These are phyloP conservation scores for Psilocybe subaeruginosa DNA, from an alignment of 768 basidiomycete species.

Conservation along the genomic window DNA sequence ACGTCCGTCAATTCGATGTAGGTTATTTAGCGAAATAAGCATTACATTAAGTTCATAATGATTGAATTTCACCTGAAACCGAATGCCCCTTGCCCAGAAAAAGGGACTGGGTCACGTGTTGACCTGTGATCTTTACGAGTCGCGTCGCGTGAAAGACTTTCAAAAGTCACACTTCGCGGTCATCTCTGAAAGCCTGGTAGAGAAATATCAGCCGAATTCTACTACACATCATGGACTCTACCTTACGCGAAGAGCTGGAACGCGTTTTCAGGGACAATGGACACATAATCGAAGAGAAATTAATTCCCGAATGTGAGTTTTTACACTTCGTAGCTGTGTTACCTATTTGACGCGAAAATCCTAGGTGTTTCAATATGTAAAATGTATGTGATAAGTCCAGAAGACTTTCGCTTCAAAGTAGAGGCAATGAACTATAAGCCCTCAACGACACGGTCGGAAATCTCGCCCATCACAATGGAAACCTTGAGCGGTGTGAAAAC, in stretches of 20 bases:
- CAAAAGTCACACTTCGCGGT: neutral
- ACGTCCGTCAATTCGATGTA: constrained; percentile 15
- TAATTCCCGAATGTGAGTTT: constrained; percentile 56
- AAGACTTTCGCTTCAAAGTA: constrained; percentile 67
- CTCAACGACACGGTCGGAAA: constrained; percentile 37
- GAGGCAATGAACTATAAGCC: constrained; percentile 55
- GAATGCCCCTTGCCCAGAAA: neutral
- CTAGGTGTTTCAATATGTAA: constrained; percentile 68
- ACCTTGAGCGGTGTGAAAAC: constrained; percentile 49
- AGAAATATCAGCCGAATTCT: too few relatives aligned
- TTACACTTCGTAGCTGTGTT: neutral
- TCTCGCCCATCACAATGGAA: constrained; percentile 48
- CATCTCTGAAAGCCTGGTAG: neutral
- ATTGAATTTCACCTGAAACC: neutral
- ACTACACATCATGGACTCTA: constrained; percentile 20
- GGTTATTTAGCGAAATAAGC: constrained; percentile 16
- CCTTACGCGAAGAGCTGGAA: constrained; percentile 28
- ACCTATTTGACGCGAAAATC: neutral
- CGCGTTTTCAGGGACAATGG: constrained; percentile 28
- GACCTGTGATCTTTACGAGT: neutral
- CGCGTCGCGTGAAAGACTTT: constrained; percentile 8
- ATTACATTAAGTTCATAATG: neutral
- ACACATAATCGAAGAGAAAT: constrained; percentile 38
- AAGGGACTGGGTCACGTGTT: neutral
- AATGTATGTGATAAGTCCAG: constrained; percentile 56